Conservation (phyloP, 352 stramenopile genomes). For the Phytophthora fragariae region DNA sequence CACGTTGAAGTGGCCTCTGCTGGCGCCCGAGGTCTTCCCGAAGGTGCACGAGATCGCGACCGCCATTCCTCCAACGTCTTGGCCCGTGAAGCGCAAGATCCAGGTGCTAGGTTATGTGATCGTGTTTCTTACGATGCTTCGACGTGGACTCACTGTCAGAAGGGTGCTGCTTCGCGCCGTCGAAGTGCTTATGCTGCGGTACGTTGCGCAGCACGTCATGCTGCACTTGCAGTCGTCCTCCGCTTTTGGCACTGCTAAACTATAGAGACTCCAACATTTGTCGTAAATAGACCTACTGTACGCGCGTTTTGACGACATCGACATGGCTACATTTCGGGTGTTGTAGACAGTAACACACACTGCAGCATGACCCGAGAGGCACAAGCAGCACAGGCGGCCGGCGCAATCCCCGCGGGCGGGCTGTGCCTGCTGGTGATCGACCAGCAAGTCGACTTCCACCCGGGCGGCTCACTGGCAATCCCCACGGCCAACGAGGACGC, state of each 20-base stretch:
- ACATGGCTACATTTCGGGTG: slow-evolving; percentile 22
- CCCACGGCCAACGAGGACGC: slow-evolving; percentile 93
- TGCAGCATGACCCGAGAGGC: slow-evolving; percentile 37
- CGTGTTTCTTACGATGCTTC: slow-evolving; percentile 62
- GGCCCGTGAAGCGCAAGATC: slow-evolving; percentile 53
- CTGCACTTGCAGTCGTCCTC: slow-evolving; percentile 48
- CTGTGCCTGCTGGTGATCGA: slow-evolving; percentile 94
- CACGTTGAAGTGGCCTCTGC: slow-evolving; percentile 63
- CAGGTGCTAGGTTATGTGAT: slow-evolving; percentile 60
- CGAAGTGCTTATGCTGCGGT: slow-evolving; percentile 69
- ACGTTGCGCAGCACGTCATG: slow-evolving; percentile 62
- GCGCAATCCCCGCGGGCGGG: slow-evolving; percentile 52
- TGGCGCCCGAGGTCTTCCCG: slow-evolving; percentile 59
- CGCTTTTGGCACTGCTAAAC: slow-evolving; percentile 37
- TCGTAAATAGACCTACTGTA: slow-evolving; percentile 8
- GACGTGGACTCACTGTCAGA: slow-evolving; percentile 57
- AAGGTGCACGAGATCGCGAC: slow-evolving; percentile 50
- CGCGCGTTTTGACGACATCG: slow-evolving; percentile 4
- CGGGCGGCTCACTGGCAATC: slow-evolving; percentile 95
- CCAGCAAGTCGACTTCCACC: slow-evolving; percentile 97
- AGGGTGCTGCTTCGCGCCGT: slow-evolving; percentile 56
- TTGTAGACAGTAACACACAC: slow-evolving; percentile 10
- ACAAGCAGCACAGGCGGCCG: slow-evolving; percentile 50
- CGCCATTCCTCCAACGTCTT: slow-evolving; percentile 43
- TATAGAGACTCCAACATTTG: slow-evolving; percentile 29